Base-by-base conservation (phyloP, 2,329 filamentous ascomycete genomes). In the Alternaria solani region DNA sequence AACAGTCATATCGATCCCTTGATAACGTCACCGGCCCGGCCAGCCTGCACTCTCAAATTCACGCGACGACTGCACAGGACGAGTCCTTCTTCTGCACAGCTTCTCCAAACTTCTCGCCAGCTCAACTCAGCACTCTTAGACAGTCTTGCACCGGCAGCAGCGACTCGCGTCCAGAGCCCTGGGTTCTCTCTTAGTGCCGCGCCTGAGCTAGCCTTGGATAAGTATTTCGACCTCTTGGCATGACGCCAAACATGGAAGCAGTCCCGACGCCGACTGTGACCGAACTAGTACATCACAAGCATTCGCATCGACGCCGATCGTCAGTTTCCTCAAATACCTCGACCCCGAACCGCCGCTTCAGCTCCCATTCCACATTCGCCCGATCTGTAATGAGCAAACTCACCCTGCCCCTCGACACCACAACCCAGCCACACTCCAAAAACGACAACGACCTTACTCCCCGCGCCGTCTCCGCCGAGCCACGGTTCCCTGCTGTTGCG, bases 321-420 rank as follows among this genome's bases (percentile, higher is more conserved):
- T 70, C 70, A 39, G 36, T 65, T 52, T 65, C 68, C 26, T 51
- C 59, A 59, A 43, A 43, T 23, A 44, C 52, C 53, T 57, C 52
- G 34, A 57, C 49, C 44, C 51, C 54, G 6, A 55, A 53, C 42
- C 70, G 72, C 59, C 73, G 70, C 58, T 74, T 76, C 69, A 78
- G 80, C 72, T 81, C 84, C 70, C 83, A 83, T 72, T 84, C 82
- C 53, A 71, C 75, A 61, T 80, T 83, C 67, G 83, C 84, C 51
- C 81, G 82, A 75, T 81, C 80, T 69, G 82, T 81, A 70, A 83
- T 84, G 80, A 81, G 79, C 75, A 78, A 72, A 69, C 72, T 78
- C 65, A 66, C 66, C 56, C 66, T 70, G 32, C 64, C 68, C 54
- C 58, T 55, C 57, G 61, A 70, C 48, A 63, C 65, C 67, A 63